These are phyloP conservation scores for Cyclostephanos invisitatus DNA, from an alignment of 108 stramenopile genomes.

Conservation along the genomic window DNA sequence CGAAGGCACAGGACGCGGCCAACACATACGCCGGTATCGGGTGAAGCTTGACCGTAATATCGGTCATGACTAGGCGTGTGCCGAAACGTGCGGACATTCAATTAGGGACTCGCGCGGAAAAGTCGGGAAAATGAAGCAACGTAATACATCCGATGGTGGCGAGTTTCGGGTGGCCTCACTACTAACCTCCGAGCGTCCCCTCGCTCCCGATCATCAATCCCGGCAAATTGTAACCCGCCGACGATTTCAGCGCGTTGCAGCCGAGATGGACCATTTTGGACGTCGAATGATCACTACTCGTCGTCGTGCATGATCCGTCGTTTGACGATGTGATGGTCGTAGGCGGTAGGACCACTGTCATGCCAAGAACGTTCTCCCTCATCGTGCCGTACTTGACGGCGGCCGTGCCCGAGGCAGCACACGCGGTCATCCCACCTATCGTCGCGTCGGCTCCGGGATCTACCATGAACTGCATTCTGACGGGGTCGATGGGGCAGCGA, in stretches of 20 bases:
- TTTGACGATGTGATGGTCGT: constrained; percentile 30
- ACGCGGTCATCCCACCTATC: constrained; percentile 89
- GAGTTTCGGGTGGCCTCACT: background rate
- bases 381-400: constrained; percentile 96
- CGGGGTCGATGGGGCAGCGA: background rate
- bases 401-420: constrained; percentile 92
- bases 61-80: constrained; percentile 77
- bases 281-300: constrained; percentile 4
- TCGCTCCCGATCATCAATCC: constrained; percentile 87
- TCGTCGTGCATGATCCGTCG: constrained; percentile 24
- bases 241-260: constrained; percentile 71
- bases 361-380: constrained; percentile 85
- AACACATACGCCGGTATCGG: constrained; percentile 70
- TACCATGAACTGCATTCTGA: constrained; percentile 82
- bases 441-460: constrained; percentile 97
- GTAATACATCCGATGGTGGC: no score
- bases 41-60: constrained; percentile 87
- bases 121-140: no score
- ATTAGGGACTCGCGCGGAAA: constrained; percentile 78
- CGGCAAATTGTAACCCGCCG: constrained; percentile 92
- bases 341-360: constrained; percentile 85
- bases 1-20: constrained; percentile 81
- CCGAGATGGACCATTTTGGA: constrained; percentile 56
- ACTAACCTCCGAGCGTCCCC: constrained; percentile 57
- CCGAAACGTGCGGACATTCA: no score